Conservation (phyloP, 2,329 filamentous ascomycete species). For the Botrytis fragariae region DNA sequence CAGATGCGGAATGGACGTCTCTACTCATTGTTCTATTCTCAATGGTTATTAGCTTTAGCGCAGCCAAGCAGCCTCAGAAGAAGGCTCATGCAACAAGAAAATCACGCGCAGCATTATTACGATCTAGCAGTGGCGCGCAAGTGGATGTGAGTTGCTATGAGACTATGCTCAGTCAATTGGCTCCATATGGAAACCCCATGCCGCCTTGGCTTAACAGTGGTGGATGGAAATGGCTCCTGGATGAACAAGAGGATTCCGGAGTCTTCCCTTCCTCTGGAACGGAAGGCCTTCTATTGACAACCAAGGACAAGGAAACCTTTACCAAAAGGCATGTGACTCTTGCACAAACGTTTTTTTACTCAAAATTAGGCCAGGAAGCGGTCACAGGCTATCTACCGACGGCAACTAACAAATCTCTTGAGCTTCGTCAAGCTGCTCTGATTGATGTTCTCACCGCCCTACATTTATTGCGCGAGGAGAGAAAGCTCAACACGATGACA, state of each 20-base stretch:
- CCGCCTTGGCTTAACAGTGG: conserved; percentile 59
- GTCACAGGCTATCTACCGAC: conserved; percentile 65
- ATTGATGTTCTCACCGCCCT: conserved; percentile 71
- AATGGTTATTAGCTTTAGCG: conserved; percentile 60
- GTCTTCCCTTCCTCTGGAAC: conserved; percentile 28
- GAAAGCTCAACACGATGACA: conserved; percentile 69
- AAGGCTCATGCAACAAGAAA: conserved; percentile 40
- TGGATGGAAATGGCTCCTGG: conserved; percentile 71
- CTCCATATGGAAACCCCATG: conserved; percentile 32
- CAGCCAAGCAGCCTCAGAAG: conserved; percentile 37
- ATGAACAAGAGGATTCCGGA: conserved; percentile 46
- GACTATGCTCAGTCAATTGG: conserved; percentile 47
- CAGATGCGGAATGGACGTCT: conserved; percentile 67
- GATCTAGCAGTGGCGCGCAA: conserved; percentile 49
- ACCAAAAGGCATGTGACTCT: conserved; percentile 54
- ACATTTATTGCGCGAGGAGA: conserved; percentile 85
- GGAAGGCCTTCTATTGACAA: conserved; percentile 23
- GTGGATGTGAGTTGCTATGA: conserved; percentile 44
- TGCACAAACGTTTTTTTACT: conserved; percentile 64
- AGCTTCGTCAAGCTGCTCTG: conserved; percentile 58
- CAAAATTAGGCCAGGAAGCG: conserved; percentile 49
- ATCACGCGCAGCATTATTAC: conserved; percentile 43
- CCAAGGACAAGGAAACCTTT: conserved; percentile 53
- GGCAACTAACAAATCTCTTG: conserved; percentile 49
- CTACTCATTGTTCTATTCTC: conserved; percentile 62